Evolutionary conservation across 2,329 filamentous ascomycete species (phyloP), one percentile per base, ranked within the genome.

Genomic region (Septoria linicola): DNA sequence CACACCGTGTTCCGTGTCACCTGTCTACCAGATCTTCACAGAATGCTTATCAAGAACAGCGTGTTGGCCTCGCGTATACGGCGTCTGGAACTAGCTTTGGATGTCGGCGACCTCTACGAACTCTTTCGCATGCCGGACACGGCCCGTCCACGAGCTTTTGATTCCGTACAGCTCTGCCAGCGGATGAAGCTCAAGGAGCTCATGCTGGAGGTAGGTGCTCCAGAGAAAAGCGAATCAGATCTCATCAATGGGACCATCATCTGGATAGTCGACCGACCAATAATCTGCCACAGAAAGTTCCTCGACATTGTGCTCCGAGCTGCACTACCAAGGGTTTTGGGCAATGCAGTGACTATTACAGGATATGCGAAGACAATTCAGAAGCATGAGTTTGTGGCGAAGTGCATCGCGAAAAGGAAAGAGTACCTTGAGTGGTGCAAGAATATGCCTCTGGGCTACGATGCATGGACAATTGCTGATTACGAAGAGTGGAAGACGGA

Each of bases 351-450:
- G 5, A 42, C 21, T 16, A 16, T 68, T 20, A 53, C 23, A 2
- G 66, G 66, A 3, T 62, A 51, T 37, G 42, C 64, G 27, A 64
- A 63, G 37, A 45, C 41, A 2, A 32, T 32, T 25, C 61, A 65
- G 48, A 65, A 61, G 51, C 30, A 27, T 10, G 14, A 20, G 0
- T 64, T 65, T 43, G 55, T 63, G 42, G 46, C 35, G 8, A 43
- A 30, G 16, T 55, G 53, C 41, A 11, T 35, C 3, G 49, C n/a
- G 8, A 54, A 35, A 41, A 42, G 49, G 10, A 37, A 55, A 43
- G 20, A 51, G n/a, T 57, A 53, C 20, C 42, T 54, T 21, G 11
- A 37, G 10, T 63, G 59, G 56, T 48, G 52, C 25, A 14, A 23
- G 17, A 35, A 42, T 14, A 50, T 34, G 40, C 49, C 44, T 3